Evolutionary conservation across 2,329 filamentous ascomycete species (phyloP), one percentile per base, ranked within the genome.

Genomic region (Fusarium luffae): DNA sequence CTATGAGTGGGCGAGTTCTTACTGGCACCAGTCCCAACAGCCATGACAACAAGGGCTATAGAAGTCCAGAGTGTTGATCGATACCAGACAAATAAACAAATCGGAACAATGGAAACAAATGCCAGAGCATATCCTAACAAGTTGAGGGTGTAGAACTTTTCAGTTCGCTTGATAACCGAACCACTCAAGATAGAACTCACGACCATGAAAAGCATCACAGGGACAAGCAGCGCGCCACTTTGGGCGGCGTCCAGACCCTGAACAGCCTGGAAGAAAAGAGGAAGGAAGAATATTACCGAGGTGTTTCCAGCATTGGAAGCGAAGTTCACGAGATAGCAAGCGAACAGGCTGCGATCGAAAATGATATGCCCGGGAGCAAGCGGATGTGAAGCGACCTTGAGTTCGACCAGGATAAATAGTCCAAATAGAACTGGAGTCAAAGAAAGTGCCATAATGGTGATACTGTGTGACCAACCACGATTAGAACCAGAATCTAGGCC

Each of bases 341-440:
- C 88, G 51, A 93, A 84, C 28, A 94, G 83, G 9, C 85, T 85
- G 9, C 85, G 83, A 74, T 91, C 85, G 74, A 93, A 89, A 68
- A 94, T 90, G 71, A 94, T 87, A 72, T 89, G 90, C 12, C 89
- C 88, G 0, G 93, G 92, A 0, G 92, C 92, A 71, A 95, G 93
- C 1, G 93, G 92, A 61, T 93, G 86, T 1, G 84, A 79, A 0
- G 92, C 92, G 13, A 93, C 79, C 66, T 87, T 87, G 69, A 85
- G 84, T 80, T 95, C 93, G 58, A 94, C 84, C 25, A 90, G 76
- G 25, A 93, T 70, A 77, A 95, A 94, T n/a, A 88, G 64, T 23
- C 83, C 77, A 75, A 93, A 92, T 3, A 93, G 80, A 1, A 85
- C 80, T 0, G 86, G 78, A 0, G 89, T 86, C 9, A 86, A 74